Evolutionary conservation across 148 eudicot species (phyloP), one percentile per base, ranked within the genome.

Genomic region (Euryodendron excelsum): DNA sequence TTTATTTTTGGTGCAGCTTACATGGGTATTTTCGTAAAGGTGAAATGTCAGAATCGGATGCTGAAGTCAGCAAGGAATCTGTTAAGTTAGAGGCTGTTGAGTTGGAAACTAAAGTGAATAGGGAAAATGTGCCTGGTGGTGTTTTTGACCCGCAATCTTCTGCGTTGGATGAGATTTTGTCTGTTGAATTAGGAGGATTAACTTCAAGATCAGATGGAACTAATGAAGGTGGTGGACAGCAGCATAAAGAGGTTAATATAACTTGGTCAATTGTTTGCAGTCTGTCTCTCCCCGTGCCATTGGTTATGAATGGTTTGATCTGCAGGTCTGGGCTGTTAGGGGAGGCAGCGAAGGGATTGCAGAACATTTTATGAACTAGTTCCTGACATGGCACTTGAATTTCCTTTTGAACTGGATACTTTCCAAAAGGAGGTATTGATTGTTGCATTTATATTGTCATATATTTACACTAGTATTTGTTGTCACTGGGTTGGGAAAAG

Each of bases 331-430:
- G 98, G 98, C 97, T 74, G 72, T 91, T 68, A 87, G 80, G 44
- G 94, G 91, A 75, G 85, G 88, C 27, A 80, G 84, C 80, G 86
- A 87, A 76, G 79, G 69, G 59, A 89, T 94, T 68, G 88, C 91
- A 20, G 93, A 87, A 52, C 82, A 78, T 62, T 94, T 94, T 86
- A 85, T 82, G 96, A 91, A 78, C 97, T 90, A 83, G 93, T 95
- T 84, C 98, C 98, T 71, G 97, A 95, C 78, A 78, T 93, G 96
- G 99, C 99, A 64, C 91, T 93, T 36, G 91, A 91, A 62, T 95
- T 89, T 83, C 96, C 96, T 52, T 95, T 95, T 80, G 94, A 95
- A 83, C 84, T 95, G 64, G 99, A 95, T 81, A 77, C 82, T 68
- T 95, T 95, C 81, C 99, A 95, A 70, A 95, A 92, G 85, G 97